phyloP scores from a whole-genome alignment of 2,329 filamentous ascomycete species.

The Fusarium temperatum region DNA sequence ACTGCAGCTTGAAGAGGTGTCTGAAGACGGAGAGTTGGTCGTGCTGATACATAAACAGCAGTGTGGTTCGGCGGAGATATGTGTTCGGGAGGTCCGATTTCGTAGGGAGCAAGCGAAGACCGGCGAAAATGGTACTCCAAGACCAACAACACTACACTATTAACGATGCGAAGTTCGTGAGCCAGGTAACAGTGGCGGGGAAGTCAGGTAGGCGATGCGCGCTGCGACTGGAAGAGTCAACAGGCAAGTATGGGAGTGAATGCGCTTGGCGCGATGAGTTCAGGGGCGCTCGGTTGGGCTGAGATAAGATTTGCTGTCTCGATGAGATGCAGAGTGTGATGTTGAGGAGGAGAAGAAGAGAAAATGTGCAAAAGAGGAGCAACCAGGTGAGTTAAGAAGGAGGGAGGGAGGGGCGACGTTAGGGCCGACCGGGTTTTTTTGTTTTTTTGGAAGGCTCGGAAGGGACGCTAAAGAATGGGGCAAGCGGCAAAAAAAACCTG shows the following conservation, averaged over 20 bases:
- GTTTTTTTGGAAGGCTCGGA: constrained; percentile 23
- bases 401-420: constrained; percentile 39
- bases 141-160: constrained; percentile 29
- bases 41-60: constrained; percentile 98
- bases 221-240: constrained; percentile 43
- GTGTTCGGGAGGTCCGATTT: constrained; percentile 42
- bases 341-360: constrained; percentile 28
- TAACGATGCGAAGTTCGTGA: constrained; percentile 14
- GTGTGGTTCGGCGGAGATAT: constrained; percentile 48
- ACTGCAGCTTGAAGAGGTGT: constrained; percentile 96
- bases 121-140: constrained; percentile 21
- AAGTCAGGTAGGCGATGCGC: constrained; percentile 25
- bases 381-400: constrained; percentile 35
- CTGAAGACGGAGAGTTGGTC: constrained; percentile 88
- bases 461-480: constrained; percentile 36
- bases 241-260: constrained; percentile 32
- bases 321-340: constrained; percentile 37
- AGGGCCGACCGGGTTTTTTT: constrained; percentile 40
- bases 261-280: constrained; percentile 35
- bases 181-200: constrained; percentile 10
- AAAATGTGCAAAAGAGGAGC: constrained; percentile 33
- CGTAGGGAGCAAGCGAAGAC: constrained; percentile 22
- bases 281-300: constrained; percentile 21
- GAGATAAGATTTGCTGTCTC: constrained; percentile 32
- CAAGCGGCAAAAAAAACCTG: constrained; percentile 28